phyloP scores from a whole-genome alignment of 2,329 filamentous ascomycete species.

The Tolypocladium ophioglossoides region DNA sequence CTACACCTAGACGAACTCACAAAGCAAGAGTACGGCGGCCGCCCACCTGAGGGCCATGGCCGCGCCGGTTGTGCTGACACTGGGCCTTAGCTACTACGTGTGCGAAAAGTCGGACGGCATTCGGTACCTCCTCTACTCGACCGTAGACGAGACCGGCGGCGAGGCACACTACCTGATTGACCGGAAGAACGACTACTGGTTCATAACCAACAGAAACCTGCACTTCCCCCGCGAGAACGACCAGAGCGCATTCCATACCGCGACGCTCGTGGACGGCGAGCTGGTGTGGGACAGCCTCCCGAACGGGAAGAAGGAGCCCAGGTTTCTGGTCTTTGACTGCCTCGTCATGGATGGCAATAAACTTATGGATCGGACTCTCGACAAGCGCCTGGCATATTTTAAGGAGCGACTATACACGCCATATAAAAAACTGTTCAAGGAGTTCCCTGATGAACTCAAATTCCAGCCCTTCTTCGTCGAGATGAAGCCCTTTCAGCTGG shows the following conservation, averaged over 20 bases:
- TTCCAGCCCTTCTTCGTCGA: conserved; percentile 72
- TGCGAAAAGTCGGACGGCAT: conserved; percentile 98
- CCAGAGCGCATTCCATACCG: conserved; percentile 58
- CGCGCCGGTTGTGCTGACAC: not conserved
- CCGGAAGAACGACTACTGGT: conserved; percentile 96
- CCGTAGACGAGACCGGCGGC: conserved; percentile 44
- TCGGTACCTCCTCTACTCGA: conserved; percentile 87
- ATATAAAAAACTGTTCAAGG: conserved; percentile 51
- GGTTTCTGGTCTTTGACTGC: conserved; percentile 90
- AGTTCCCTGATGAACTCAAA: conserved; percentile 57
- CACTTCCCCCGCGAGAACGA: conserved; percentile 70
- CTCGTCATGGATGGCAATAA: conserved; percentile 68
- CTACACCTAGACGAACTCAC: conserved; percentile 76
- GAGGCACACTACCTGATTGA: conserved; percentile 91
- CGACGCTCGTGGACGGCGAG: conserved; percentile 86
- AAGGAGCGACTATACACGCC: conserved; percentile 65
- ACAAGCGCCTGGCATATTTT: conserved; percentile 85
- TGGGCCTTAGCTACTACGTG: conserved; percentile 66
- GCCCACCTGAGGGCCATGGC: not conserved
- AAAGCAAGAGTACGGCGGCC: conserved; percentile 52
- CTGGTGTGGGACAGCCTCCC: conserved; percentile 73
- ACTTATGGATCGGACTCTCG: conserved; percentile 68
- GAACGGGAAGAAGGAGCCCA: conserved; percentile 57
- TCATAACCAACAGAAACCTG: conserved; percentile 55
- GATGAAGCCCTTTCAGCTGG: conserved; percentile 82